These are phyloP conservation scores for Globisporangium megalacanthum DNA, from an alignment of 352 stramenopile genomes.

Conservation along the genomic window DNA sequence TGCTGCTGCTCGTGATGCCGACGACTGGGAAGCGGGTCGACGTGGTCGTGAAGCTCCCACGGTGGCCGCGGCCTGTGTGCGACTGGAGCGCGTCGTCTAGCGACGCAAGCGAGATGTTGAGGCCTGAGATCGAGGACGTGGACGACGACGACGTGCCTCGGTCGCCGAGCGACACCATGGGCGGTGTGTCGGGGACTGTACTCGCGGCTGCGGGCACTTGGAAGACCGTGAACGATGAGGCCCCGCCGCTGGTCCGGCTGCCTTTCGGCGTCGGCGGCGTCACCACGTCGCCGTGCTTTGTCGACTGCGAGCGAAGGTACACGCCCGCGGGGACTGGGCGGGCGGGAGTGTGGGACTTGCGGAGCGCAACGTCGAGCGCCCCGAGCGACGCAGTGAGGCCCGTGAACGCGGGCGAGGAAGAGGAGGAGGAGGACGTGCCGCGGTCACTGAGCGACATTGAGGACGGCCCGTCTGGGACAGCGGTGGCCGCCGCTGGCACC, in stretches of 20 bases:
- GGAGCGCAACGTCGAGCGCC: not conserved
- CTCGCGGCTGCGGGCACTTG: no score
- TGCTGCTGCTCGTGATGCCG: not conserved
- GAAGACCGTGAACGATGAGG: no score
- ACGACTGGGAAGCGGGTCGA: constrained; percentile 2
- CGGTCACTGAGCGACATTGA: no score
- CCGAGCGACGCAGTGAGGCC: not conserved
- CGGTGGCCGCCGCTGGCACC: constrained; percentile 28
- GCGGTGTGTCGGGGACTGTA: no score
- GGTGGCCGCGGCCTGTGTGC: constrained; percentile 18
- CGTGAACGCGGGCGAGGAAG: not conserved
- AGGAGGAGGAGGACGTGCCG: not conserved
- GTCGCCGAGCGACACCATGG: no score
- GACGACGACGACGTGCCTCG: not conserved
- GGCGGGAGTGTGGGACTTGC: no score
- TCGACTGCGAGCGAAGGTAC: no score
- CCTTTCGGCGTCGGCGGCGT: no score
- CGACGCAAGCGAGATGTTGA: constrained; percentile 1
- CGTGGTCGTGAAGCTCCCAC: constrained; percentile 19
- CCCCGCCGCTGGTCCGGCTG: no score
- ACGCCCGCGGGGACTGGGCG: no score
- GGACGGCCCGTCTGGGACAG: constrained; percentile 4
- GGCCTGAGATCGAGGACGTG: not conserved
- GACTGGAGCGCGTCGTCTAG: constrained; percentile 13
- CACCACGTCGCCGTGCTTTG: no score